Evolutionary conservation across 805 yeast genomes (phyloP), one percentile per base, ranked within the genome.

Genomic region (Lachancea lanzarotensis): DNA sequence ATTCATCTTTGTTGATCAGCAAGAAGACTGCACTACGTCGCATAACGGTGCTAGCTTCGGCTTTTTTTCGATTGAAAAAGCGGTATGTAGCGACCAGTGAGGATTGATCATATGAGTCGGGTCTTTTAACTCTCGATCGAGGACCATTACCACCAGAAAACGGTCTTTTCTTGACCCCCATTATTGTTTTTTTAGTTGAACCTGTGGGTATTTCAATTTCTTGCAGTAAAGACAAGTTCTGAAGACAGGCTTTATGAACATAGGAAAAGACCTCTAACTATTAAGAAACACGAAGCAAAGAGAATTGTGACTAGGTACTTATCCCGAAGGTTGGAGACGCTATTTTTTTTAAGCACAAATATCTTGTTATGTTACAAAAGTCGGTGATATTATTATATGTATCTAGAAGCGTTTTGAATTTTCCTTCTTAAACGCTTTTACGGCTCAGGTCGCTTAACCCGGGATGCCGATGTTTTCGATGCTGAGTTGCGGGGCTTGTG

Each of bases 141-240:
- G 43, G 16, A 11, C 36, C 43, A 18, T 38, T 33, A 12, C 43
- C 56, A 17, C 35, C 35, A 2, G 50, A 34, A 29, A 35, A 39
- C 3, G 43, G 46, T 30, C 57, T 48, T 38, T 50, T 55, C 47
- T 48, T 53, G 19, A 46, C 47, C 19, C 46, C 46, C 51, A 48
- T 52, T 15, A 11, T 10, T 4, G n/a, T 5, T 12, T 30, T 30
- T 6, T 12, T 10, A 15, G n/a, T 15, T 12, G 33, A 30, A 8
- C 25, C 8, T 22, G 8, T 4, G 8, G 8, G 25, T 22, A 22
- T 4, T 22, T n/a, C n/a, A n/a, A n/a, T n/a, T n/a, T n/a, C n/a
- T n/a, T n/a, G n/a, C n/a, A n/a, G n/a, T n/a, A n/a, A n/a, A n/a
- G n/a, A n/a, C 25, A 22, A 22, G 25, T 22, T 22, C 25, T 22